Conservation (phyloP, 2,329 filamentous ascomycete species). For the Talaromyces sp. region DNA sequence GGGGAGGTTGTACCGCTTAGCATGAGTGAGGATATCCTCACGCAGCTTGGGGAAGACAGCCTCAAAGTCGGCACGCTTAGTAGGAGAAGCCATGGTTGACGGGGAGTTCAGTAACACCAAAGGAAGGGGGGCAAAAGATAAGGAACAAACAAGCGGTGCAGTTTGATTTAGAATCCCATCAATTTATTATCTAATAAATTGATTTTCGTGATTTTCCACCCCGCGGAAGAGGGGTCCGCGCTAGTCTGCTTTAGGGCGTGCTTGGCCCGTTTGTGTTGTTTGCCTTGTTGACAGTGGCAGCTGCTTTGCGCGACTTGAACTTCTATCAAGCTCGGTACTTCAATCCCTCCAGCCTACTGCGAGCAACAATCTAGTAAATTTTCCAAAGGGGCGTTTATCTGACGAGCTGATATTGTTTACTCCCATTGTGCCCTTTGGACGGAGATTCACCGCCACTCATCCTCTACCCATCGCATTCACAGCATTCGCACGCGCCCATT, state of each 20-base stretch:
- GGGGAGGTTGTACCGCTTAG: conserved; percentile 80
- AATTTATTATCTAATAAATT: not conserved
- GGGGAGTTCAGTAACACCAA: conserved; percentile 11
- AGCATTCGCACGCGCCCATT: too few species aligned
- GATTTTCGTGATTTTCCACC: conserved; percentile 13
- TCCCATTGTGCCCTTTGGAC: too few species aligned
- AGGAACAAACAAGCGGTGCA: not conserved
- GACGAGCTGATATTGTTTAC: too few species aligned
- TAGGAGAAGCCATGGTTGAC: conserved; percentile 67
- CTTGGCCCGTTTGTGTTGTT: conserved; percentile 34
- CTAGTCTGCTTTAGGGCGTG: not conserved
- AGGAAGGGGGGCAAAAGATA: conserved; percentile 4
- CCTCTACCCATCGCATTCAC: too few species aligned
- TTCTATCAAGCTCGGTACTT: not conserved
- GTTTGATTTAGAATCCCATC: too few species aligned
- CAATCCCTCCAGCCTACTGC: not conserved
- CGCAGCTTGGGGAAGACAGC: conserved; percentile 83
- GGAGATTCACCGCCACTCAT: too few species aligned
- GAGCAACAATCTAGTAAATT: not conserved
- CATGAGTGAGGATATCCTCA: conserved; percentile 77
- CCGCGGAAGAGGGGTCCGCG: not conserved
- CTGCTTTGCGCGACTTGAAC: conserved; percentile 16
- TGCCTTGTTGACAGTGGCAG: conserved; percentile 20
- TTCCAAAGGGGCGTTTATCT: not conserved
- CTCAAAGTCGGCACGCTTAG: conserved; percentile 77